Evolutionary conservation across 2,329 filamentous ascomycete species (phyloP).

Genomic region (Scleromitrula shiraiana): DNA sequence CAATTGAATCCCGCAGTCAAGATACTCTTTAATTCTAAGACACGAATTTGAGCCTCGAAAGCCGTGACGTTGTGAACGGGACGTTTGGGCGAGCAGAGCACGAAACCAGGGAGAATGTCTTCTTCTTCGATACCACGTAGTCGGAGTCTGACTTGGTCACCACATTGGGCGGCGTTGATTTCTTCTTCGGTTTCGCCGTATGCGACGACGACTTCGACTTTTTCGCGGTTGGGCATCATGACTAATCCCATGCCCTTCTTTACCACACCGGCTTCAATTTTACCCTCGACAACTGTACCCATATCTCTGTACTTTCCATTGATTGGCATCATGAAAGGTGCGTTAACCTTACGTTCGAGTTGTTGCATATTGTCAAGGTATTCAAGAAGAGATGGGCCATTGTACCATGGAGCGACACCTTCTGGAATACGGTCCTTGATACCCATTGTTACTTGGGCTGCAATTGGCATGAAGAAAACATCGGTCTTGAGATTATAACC

Average conservation of each 20-base stretch:
- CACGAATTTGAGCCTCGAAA: constrained; percentile 95
- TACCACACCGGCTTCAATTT: constrained; percentile 89
- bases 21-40: constrained; percentile 91
- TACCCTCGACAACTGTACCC: constrained; percentile 95
- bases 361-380: constrained; percentile 92
- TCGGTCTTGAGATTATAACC: constrained; percentile 94
- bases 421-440: constrained; percentile 84
- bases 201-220: constrained; percentile 71
- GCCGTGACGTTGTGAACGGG: constrained; percentile 81
- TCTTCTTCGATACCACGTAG: constrained; percentile 95
- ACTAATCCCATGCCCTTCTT: constrained; percentile 81
- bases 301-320: constrained; percentile 95
- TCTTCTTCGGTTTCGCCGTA: constrained; percentile 98
- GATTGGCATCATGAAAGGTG: constrained; percentile 98
- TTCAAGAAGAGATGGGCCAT: constrained; percentile 84
- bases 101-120: constrained; percentile 90
- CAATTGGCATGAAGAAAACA: constrained; percentile 92
- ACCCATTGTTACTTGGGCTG: constrained; percentile 75
- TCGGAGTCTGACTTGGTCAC: constrained; percentile 89
- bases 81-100: constrained; percentile 89
- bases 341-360: constrained; percentile 90
- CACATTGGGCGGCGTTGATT: constrained; percentile 70
- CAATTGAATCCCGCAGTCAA: constrained; percentile 94
- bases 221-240: constrained; percentile 93
- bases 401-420: constrained; percentile 72